Evolutionary conservation across 148 eudicot genomes (phyloP).

Genomic region (Camellia lanceoleosa): DNA sequence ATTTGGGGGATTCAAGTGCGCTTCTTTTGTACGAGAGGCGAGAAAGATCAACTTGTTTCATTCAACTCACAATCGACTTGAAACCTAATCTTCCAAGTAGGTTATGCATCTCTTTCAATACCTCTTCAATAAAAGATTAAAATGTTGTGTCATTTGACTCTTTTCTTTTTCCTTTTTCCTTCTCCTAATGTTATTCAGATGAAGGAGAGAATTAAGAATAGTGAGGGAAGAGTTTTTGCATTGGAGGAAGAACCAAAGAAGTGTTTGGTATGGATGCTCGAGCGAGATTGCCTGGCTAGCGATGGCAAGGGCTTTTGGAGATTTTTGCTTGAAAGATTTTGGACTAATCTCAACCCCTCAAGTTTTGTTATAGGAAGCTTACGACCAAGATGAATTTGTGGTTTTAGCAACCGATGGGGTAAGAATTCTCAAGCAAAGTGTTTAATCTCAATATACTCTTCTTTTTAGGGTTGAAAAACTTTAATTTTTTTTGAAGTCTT

Average conservation of each 20-base stretch:
- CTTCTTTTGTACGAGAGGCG: slow-evolving; percentile 63
- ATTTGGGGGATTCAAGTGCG: slow-evolving; percentile 90
- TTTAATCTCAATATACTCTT: neutral
- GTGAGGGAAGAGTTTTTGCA: slow-evolving; percentile 69
- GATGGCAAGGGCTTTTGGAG: slow-evolving; percentile 89
- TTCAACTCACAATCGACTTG: slow-evolving; percentile 76
- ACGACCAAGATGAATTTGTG: slow-evolving; percentile 68
- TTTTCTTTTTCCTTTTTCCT: neutral
- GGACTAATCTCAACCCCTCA: slow-evolving; percentile 87
- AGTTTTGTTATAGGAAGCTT: slow-evolving; percentile 55
- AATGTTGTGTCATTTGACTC: neutral
- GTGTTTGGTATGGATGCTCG: slow-evolving; percentile 80
- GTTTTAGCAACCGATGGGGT: slow-evolving; percentile 96
- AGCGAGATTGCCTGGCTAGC: slow-evolving; percentile 84
- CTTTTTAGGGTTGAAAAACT: neutral
- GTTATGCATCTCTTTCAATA: neutral
- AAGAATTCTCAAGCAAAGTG: slow-evolving; percentile 22
- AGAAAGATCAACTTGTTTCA: slow-evolving; percentile 43
- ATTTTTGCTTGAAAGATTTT: slow-evolving; percentile 79
- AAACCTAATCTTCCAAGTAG: slow-evolving; percentile 65
- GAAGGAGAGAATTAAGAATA: slow-evolving; percentile 61
- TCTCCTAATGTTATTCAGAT: slow-evolving; percentile 15
- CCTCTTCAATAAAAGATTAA: neutral
- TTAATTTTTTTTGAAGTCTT: neutral
- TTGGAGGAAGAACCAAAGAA: slow-evolving; percentile 55